Percentiles rank a stretch among this genome's conserved stretches.
These are phyloP conservation scores for Salix udensis DNA, from an alignment of 345 rosid species.

Conservation along the genomic window DNA sequence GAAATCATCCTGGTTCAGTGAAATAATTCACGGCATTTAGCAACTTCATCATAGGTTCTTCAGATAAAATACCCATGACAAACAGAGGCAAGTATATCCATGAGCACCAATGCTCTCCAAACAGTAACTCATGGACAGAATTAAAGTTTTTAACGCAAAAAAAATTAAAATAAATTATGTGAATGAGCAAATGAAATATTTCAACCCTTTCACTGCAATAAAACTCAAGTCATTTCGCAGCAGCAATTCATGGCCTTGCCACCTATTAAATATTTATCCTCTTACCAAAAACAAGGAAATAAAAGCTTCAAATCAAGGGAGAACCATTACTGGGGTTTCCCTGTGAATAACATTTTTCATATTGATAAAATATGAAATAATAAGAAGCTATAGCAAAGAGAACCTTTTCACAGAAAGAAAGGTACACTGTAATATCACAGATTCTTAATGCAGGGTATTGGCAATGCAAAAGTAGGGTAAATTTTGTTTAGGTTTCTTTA, in stretches of 20 bases:
- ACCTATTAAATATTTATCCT: neutral
- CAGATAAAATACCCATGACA: neutral
- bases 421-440: neutral
- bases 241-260: neutral
- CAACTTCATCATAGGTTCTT: conserved; percentile 1
- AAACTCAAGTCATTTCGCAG: neutral
- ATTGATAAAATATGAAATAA: neutral
- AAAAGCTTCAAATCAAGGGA: neutral
- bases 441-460: neutral
- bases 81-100: neutral
- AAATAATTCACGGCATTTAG: neutral
- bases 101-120: conserved; percentile 11
- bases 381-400: neutral
- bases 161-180: too few species aligned
- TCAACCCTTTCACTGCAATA: neutral
- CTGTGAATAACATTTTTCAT: neutral
- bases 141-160: neutral
- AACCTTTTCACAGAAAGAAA: neutral
- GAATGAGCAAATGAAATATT: neutral
- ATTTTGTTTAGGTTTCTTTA: neutral
- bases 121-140: neutral
- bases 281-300: conserved; percentile 1
- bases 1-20: conserved; percentile 77
- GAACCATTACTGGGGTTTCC: neutral
- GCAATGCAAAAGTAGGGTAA: neutral